Evolutionary conservation across 1,139 yeast species (phyloP), one percentile per base, ranked within the genome.

Genomic region (Yamadazyma taylorii): DNA sequence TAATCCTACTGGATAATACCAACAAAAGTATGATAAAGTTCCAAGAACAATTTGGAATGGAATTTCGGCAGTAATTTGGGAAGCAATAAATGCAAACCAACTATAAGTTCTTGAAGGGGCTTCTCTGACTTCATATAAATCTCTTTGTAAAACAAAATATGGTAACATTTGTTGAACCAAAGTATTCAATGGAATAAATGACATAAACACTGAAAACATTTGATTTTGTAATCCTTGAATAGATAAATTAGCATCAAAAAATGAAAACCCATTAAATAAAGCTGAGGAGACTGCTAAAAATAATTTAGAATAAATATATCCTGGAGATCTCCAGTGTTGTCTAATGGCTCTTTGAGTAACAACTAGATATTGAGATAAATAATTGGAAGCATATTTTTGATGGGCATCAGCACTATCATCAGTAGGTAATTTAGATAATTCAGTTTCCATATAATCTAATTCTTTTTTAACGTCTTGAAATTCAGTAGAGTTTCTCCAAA

Each of bases 61-160:
- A 35, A 66, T 47, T 48, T 66, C 73, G 6, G 63, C 58, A n/a
- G 69, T 56, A 34, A 66, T 53, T 46, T 65, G 70, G 30, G 60
- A 65, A 32, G 55, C 32, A 34, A 66, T 61, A 43, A 75, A 75
- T 0, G 76, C 69, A 38, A 61, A 46, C 79, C 80, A 75, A 44
- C 69, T 54, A 51, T 70, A 75, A 4, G 80, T 69, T 50, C 71
- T 71, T 0, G 79, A 73, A 16, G 96, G 96, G 29, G 95, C 78
- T 61, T 89, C 97, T 57, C 96, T 79, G n/a, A 83, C 90, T 58
- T 87, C 96, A 56, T 86, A 89, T 34, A 89, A 66, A 50, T 80
- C 80, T 63, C 96, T 79, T 60, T 85, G 95, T 34, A 65, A 60
- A 33, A 83, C 81, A 55, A 73, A 86, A 40, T 75, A 67, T 32